Conservation (phyloP, 148 eudicot genomes). For the Amaranthus cruentus region DNA sequence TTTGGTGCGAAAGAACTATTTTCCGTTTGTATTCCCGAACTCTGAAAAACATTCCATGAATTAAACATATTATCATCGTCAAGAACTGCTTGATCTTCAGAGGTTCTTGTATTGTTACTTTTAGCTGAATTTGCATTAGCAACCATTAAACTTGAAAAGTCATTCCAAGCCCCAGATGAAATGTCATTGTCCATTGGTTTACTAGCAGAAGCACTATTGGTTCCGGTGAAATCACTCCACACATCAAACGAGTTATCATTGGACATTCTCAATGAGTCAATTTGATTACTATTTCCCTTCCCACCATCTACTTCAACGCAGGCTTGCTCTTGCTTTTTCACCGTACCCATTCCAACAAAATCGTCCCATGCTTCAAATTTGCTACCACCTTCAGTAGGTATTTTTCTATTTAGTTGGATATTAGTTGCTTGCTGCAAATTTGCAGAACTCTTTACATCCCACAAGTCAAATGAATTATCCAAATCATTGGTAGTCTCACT, state of each 20-base stretch:
- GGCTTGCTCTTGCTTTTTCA: conserved; percentile 9
- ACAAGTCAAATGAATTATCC: conserved; percentile 40
- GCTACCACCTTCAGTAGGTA: conserved; percentile 24
- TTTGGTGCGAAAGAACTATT: conserved; percentile 23
- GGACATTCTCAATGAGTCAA: not conserved
- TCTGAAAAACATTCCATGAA: conserved; percentile 26
- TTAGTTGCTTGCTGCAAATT: conserved; percentile 17
- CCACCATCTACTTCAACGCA: not conserved
- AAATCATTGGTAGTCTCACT: conserved; percentile 26
- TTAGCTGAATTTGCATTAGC: conserved; percentile 18
- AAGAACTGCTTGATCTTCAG: conserved; percentile 14
- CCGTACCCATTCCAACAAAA: conserved; percentile 30
- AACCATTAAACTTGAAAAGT: conserved; percentile 22
- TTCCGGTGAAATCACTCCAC: conserved; percentile 26
- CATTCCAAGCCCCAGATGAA: conserved; percentile 21
- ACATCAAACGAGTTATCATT: conserved; percentile 14
- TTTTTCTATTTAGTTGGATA: conserved; percentile 12
- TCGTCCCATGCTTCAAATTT: conserved; percentile 49
- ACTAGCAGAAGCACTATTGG: conserved; percentile 6
- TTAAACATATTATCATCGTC: conserved; percentile 16
- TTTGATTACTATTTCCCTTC: not conserved
- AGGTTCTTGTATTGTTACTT: conserved; percentile 11
- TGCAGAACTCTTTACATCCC: conserved; percentile 40
- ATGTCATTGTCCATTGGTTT: conserved; percentile 11
- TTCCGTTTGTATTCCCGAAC: conserved; percentile 12